phyloP scores from a whole-genome alignment of 257 asterid genomes.

The Thymus quinquecostatus region DNA sequence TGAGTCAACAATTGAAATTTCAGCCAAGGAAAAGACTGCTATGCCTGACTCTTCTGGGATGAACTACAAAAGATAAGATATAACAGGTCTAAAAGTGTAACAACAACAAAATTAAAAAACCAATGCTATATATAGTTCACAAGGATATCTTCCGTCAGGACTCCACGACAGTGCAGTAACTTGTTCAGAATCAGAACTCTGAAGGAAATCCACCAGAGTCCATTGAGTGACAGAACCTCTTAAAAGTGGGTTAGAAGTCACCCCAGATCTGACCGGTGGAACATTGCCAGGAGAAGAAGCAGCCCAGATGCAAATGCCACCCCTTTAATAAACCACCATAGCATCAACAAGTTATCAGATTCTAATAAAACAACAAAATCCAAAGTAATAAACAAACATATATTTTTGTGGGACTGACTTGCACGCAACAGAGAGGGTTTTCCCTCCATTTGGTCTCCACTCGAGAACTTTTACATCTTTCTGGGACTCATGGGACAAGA shows the following conservation, averaged over 20 bases:
- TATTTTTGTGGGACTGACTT: constrained; percentile 55
- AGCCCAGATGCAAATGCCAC: constrained; percentile 95
- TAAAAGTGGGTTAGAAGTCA: constrained; percentile 64
- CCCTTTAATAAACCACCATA: constrained; percentile 55
- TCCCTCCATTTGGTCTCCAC: constrained; percentile 98
- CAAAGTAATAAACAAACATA: constrained; percentile 5
- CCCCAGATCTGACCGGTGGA: constrained; percentile 78
- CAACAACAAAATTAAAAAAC: background rate
- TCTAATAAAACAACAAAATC: constrained; percentile 18
- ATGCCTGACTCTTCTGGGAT: no score
- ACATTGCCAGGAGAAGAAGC: constrained; percentile 89
- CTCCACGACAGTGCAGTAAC: constrained; percentile 94
- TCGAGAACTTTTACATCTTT: constrained; percentile 76
- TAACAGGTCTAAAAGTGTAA: constrained; percentile 12
- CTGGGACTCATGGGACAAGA: constrained; percentile 69
- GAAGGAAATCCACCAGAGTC: constrained; percentile 91
- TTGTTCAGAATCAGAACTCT: constrained; percentile 67
- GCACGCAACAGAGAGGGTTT: constrained; percentile 89
- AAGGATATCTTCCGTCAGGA: constrained; percentile 97
- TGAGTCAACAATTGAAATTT: constrained; percentile 7
- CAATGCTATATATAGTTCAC: background rate
- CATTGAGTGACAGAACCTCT: constrained; percentile 82
- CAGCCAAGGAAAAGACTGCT: constrained; percentile 15
- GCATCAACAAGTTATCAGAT: constrained; percentile 28
- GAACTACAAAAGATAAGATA: no score